Conservation (phyloP, 768 basidiomycete species). For the Porphyrellus cyaneotinctus region DNA sequence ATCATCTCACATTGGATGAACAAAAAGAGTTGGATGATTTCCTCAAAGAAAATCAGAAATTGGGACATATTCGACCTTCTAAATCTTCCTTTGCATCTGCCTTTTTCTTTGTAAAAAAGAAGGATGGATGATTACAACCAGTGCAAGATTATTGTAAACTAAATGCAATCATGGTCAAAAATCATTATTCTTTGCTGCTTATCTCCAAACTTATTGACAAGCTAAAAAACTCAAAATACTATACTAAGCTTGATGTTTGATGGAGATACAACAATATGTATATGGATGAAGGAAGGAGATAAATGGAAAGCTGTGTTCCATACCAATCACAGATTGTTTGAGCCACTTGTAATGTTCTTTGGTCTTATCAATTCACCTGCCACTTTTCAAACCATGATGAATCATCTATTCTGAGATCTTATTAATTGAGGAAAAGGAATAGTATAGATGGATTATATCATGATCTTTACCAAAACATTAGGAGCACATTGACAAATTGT, state of each 20-base stretch:
- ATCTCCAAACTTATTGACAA: too few species aligned
- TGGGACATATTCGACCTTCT: neutral
- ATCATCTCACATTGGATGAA: neutral
- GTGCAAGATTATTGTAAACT: neutral
- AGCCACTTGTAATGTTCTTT: slow-evolving; percentile 7
- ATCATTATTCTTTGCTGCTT: neutral
- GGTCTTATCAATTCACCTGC: slow-evolving; percentile 3
- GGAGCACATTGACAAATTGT: slow-evolving; percentile 24
- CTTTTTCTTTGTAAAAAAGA: neutral
- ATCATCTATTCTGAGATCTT: slow-evolving; percentile 18
- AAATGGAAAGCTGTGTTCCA: too few species aligned
- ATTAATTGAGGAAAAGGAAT: slow-evolving; percentile 8
- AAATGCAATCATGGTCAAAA: neutral
- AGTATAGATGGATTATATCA: slow-evolving; percentile 41
- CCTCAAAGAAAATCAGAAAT: neutral
- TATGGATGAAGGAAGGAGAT: neutral
- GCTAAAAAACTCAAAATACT: neutral
- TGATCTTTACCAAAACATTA: slow-evolving; percentile 29
- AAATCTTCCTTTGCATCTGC: neutral
- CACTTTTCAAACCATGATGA: slow-evolving; percentile 9
- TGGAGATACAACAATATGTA: neutral
- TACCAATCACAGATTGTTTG: neutral
- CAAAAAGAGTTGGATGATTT: neutral
- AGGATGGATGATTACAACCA: neutral
- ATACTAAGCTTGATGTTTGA: neutral